A percentile compares a stretch with the other conserved stretches of the same genome.
phyloP scores from a whole-genome alignment of 495 filamentous ascomycete species.

The Thermochaetoides thermophila region DNA sequence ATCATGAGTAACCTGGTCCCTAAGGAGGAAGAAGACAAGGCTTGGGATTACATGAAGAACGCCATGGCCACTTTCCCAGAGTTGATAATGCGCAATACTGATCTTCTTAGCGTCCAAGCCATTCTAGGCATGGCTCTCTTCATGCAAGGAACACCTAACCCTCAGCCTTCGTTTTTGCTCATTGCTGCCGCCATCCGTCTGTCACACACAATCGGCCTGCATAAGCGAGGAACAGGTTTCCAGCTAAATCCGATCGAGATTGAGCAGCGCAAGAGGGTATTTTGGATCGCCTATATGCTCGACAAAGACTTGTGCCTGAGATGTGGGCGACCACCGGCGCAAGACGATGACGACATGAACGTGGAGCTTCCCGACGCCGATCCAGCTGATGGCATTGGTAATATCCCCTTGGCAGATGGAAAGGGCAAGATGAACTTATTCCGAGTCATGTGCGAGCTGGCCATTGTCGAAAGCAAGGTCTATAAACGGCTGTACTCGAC shows the following conservation, averaged over 20 bases:
- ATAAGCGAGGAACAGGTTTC: conserved; percentile 83
- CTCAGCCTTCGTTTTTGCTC: conserved; percentile 85
- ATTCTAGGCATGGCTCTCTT: conserved; percentile 92
- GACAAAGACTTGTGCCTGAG: conserved; percentile 93
- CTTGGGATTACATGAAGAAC: conserved; percentile 93
- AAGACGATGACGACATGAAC: conserved; percentile 97
- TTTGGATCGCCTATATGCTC: conserved; percentile 94
- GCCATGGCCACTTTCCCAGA: conserved; percentile 86
- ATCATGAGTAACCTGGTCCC: conserved; percentile 92
- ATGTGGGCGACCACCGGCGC: conserved; percentile 80
- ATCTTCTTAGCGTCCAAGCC: conserved; percentile 91
- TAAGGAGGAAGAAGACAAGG: conserved; percentile 80
- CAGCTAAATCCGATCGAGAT: conserved; percentile 81
- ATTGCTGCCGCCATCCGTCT: conserved; percentile 86
- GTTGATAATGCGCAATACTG: conserved; percentile 87
- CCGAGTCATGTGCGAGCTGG: conserved; percentile 76
- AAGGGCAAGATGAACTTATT: conserved; percentile 91
- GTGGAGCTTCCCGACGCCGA: conserved; percentile 89
- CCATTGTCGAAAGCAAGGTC: conserved; percentile 81
- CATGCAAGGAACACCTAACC: conserved; percentile 91
- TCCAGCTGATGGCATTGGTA: conserved; percentile 80
- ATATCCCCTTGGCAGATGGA: conserved; percentile 80
- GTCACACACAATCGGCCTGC: conserved; percentile 86
- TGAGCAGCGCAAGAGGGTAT: conserved; percentile 90
- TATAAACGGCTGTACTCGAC: conserved; percentile 91